Percentiles rank a stretch among this genome's conserved stretches.
Evolutionary conservation across 768 basidiomycete genomes (phyloP).

Genomic region (Naganishia friedmannii): DNA sequence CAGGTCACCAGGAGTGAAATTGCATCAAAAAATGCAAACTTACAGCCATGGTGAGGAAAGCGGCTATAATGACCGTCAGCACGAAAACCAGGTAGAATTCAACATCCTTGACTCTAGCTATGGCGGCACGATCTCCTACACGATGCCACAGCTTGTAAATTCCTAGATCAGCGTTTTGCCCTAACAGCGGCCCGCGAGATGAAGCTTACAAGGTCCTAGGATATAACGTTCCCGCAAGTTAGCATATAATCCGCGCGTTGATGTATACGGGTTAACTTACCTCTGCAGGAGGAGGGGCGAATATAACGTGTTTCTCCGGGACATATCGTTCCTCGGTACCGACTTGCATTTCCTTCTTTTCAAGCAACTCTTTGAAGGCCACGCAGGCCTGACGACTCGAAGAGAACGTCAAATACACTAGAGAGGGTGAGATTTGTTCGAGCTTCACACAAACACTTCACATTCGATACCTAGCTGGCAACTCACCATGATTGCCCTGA

Average conservation of each 20-base stretch:
- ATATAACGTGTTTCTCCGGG: not conserved
- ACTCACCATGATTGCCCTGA: no score
- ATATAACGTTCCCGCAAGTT: no score
- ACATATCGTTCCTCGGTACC: not conserved
- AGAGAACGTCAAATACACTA: constrained; percentile 8
- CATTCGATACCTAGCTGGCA: no score
- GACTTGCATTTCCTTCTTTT: not conserved
- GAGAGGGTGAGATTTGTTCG: no score
- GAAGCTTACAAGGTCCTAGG: not conserved
- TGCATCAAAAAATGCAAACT: not conserved
- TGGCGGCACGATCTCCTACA: not conserved
- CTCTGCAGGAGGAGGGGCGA: not conserved
- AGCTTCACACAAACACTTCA: no score
- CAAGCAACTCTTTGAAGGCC: not conserved
- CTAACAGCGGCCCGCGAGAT: not conserved
- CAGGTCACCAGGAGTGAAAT: no score
- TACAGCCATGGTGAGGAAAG: not conserved
- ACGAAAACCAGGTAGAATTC: not conserved
- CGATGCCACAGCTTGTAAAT: not conserved
- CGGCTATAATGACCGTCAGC: not conserved
- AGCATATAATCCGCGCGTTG: not conserved
- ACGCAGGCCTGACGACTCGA: not conserved
- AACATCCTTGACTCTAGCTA: not conserved
- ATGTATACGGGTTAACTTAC: not conserved
- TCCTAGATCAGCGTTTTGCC: no score